Conservation (phyloP, 1,284 basidiomycete genomes). For the Ceratobasidium sp. region DNA sequence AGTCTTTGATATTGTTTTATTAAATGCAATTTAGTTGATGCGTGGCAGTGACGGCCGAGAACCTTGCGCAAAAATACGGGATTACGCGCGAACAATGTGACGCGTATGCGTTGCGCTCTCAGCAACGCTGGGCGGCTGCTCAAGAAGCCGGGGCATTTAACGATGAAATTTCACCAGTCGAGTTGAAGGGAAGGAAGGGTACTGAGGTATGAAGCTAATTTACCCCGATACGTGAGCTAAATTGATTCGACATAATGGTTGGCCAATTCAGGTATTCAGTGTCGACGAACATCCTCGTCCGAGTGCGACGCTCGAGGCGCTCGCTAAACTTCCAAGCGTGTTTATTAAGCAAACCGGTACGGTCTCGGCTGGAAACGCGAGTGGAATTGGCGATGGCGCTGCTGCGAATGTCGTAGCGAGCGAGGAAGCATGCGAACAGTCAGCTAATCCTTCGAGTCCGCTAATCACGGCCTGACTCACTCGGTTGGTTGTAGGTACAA, state of each 20-base stretch:
- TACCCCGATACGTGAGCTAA: neutral
- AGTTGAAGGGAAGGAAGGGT: conserved; percentile 51
- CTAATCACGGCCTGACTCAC: neutral
- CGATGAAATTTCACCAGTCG: conserved; percentile 57
- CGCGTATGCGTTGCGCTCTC: conserved; percentile 58
- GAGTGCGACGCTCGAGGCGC: conserved; percentile 52
- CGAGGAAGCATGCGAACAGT: conserved; percentile 53
- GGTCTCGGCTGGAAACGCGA: conserved; percentile 60
- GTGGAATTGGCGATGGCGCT: conserved; percentile 60
- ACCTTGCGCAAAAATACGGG: conserved; percentile 58
- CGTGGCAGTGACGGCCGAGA: conserved; percentile 59
- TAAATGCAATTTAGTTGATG: neutral
- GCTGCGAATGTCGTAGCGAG: conserved; percentile 60
- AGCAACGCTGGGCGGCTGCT: conserved; percentile 58
- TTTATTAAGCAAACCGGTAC: conserved; percentile 57
- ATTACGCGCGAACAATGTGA: conserved; percentile 60
- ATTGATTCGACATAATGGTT: conserved; percentile 33
- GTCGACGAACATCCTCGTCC: conserved; percentile 60
- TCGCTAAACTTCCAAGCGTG: conserved; percentile 55
- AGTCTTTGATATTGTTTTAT: conserved; percentile 38
- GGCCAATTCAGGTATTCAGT: conserved; percentile 43
- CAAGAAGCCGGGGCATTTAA: conserved; percentile 56
- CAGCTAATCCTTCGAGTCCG: neutral
- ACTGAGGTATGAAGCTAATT: conserved; percentile 27
- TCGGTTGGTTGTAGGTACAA: conserved; percentile 46